phyloP scores from a whole-genome alignment of 495 filamentous ascomycete species.

The Penicillium soppii region DNA sequence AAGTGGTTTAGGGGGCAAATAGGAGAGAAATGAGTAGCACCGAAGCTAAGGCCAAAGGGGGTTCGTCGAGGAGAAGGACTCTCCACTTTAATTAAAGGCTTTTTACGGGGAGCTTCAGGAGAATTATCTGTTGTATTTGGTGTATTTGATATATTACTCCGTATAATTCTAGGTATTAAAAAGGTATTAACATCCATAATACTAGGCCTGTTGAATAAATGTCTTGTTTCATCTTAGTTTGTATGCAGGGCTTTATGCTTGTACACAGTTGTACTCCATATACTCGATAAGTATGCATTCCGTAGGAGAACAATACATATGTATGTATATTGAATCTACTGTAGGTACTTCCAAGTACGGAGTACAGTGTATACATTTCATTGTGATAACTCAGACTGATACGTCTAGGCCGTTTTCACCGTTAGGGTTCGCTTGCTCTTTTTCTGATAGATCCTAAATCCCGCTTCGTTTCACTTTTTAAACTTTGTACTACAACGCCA shows the following conservation, averaged over 20 bases:
- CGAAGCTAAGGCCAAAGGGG: slow-evolving; percentile 18
- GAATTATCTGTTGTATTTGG: no score
- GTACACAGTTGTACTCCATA: no score
- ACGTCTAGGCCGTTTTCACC: not conserved
- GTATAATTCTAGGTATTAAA: no score
- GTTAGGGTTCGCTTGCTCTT: no score
- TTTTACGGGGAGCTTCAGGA: not conserved
- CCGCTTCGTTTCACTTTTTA: not conserved
- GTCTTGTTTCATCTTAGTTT: no score
- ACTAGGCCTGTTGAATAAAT: no score
- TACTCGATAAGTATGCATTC: no score
- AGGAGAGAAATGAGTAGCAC: not conserved
- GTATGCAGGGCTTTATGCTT: no score
- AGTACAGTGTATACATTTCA: not conserved
- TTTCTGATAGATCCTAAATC: not conserved
- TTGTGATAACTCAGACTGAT: not conserved
- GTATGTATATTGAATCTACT: no score
- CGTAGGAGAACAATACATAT: no score
- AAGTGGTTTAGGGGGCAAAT: slow-evolving; percentile 12
- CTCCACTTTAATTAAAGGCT: slow-evolving; percentile 10
- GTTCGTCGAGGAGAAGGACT: not conserved
- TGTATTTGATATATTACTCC: no score
- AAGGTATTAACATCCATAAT: no score
- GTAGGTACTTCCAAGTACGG: not conserved
- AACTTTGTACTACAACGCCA: not conserved